These are phyloP conservation scores for Nelumbo lutea DNA, from an alignment of 164 flowering plant species.

Conservation along the genomic window DNA sequence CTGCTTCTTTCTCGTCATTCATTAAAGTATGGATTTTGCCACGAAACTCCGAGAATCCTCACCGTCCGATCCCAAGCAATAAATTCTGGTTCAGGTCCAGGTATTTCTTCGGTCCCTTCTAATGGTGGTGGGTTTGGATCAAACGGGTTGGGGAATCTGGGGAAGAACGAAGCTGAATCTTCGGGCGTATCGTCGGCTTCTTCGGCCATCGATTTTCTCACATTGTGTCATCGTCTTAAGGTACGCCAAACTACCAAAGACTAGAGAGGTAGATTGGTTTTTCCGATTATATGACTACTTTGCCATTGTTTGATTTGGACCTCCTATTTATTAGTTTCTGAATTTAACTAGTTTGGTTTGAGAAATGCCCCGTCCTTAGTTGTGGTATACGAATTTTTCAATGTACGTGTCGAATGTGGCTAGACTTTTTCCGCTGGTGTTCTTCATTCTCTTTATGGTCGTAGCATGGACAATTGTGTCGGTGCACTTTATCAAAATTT, in stretches of 20 bases:
- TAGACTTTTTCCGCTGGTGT: background rate
- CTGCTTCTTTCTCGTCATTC: conserved; percentile 17
- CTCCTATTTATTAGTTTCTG: background rate
- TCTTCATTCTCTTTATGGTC: background rate
- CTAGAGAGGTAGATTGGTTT: background rate
- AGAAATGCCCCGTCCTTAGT: background rate
- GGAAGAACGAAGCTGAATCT: conserved; percentile 7
- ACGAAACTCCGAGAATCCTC: conserved; percentile 22
- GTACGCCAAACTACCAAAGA: conserved; percentile 21
- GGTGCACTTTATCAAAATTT: background rate
- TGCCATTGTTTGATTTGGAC: background rate
- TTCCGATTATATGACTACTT: background rate
- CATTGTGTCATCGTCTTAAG: conserved; percentile 86
- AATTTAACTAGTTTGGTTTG: background rate
- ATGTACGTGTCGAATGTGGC: background rate
- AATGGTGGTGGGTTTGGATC: conserved; percentile 18
- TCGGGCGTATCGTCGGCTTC: conserved; percentile 28
- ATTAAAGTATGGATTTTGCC: conserved; percentile 15
- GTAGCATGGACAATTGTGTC: background rate
- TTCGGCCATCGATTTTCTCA: conserved; percentile 83
- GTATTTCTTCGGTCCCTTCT: conserved; percentile 6
- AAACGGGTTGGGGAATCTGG: conserved; percentile 12
- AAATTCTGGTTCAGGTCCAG: conserved; percentile 22
- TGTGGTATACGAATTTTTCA: background rate
- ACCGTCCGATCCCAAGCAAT: conserved; percentile 24